Evolutionary conservation across 1,284 basidiomycete species (phyloP).

Genomic region (Sanghuangporus weigelae): DNA sequence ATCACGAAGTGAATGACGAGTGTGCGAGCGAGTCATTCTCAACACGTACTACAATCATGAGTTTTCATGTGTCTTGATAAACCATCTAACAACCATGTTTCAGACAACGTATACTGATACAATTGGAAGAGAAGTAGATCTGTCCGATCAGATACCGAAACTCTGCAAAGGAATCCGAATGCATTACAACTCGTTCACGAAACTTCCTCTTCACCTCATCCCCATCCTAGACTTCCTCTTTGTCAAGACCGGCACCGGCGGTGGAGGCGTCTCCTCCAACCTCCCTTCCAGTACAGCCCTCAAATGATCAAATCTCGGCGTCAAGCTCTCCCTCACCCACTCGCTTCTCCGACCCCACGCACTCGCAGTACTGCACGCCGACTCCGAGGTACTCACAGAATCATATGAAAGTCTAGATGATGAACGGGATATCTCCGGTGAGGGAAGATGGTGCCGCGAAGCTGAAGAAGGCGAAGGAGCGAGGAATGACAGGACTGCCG

Average conservation of each 20-base stretch:
- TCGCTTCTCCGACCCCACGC: not conserved
- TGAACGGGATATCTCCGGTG: not conserved
- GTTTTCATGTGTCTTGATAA: too few species aligned
- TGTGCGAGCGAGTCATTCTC: too few species aligned
- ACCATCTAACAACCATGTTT: too few species aligned
- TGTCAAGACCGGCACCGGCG: not conserved
- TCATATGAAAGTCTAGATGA: not conserved
- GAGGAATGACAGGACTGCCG: not conserved
- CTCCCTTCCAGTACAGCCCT: constrained; percentile 5
- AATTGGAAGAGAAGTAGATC: too few species aligned
- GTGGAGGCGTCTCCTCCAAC: constrained; percentile 5
- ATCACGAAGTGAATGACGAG: too few species aligned
- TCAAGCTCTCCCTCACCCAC: constrained; percentile 8
- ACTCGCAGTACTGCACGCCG: not conserved
- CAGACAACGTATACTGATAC: too few species aligned
- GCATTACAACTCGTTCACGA: too few species aligned
- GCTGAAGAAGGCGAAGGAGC: not conserved
- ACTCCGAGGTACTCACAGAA: not conserved
- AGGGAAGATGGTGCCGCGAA: not conserved
- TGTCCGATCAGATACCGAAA: too few species aligned
- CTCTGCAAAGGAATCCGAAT: too few species aligned
- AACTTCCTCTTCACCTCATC: not conserved
- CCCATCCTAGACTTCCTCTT: not conserved
- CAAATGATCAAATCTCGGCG: constrained; percentile 13
- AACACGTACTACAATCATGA: too few species aligned